Conservation (phyloP, 768 basidiomycete genomes). For the Amanita inopinata region DNA sequence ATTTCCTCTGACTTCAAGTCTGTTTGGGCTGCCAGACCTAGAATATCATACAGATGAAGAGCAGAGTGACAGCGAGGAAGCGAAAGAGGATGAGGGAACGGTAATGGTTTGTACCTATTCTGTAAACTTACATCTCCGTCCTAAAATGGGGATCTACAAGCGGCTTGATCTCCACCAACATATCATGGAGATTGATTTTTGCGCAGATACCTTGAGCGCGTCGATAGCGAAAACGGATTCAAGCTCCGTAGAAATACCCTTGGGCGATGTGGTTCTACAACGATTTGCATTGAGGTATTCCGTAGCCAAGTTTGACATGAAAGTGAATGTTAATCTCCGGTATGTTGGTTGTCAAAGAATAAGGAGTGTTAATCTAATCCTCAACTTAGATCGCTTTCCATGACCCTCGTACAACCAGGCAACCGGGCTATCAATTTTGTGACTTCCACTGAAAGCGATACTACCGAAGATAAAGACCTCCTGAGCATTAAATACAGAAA, state of each 20-base stretch:
- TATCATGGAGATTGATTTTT: conserved; percentile 78
- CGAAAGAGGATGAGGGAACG: conserved; percentile 24
- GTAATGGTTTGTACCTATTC: no score
- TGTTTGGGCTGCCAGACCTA: conserved; percentile 43
- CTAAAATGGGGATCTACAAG: conserved; percentile 12
- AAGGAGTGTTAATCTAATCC: conserved; percentile 10
- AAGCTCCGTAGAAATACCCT: conserved; percentile 54
- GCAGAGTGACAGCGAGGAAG: conserved; percentile 30
- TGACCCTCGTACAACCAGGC: conserved; percentile 58
- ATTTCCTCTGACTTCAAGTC: conserved; percentile 43
- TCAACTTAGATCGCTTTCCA: conserved; percentile 54
- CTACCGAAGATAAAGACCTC: conserved; percentile 48
- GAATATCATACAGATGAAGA: conserved; percentile 68
- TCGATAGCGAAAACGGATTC: conserved; percentile 62
- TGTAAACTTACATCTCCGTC: no score
- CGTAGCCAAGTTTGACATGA: conserved; percentile 78
- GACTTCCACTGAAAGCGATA: conserved; percentile 42
- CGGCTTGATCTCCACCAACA: conserved; percentile 39
- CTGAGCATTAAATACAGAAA: conserved; percentile 71
- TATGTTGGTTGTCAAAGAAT: conserved; percentile 21
- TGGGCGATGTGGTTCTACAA: conserved; percentile 75
- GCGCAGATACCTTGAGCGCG: conserved; percentile 74
- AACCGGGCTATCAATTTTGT: conserved; percentile 50
- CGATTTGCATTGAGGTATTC: conserved; percentile 69
- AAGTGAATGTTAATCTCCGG: conserved; percentile 74